These are phyloP conservation scores for Mucor ambiguus DNA, from an alignment of 371 early-diverging fungal genomes.

Conservation along the genomic window DNA sequence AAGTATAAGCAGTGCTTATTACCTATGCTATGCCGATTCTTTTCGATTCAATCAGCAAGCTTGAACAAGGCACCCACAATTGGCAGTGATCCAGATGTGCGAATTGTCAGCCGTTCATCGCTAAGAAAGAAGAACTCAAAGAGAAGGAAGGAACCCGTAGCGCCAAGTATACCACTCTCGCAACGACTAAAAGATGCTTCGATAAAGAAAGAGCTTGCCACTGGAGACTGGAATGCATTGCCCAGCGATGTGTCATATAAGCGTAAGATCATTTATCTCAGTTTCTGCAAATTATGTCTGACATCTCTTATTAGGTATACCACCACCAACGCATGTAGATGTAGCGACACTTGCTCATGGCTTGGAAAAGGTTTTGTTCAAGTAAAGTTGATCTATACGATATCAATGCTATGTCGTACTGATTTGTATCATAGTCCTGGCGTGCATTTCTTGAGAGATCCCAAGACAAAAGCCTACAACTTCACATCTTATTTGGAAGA, in stretches of 20 bases:
- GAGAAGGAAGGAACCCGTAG: neutral
- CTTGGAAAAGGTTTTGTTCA: slow-evolving; percentile 81
- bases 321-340: slow-evolving; percentile 19
- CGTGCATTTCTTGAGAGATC: slow-evolving; percentile 84
- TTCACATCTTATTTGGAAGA: slow-evolving; percentile 78
- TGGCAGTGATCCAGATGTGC: neutral
- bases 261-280: neutral
- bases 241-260: neutral
- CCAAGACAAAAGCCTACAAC: slow-evolving; percentile 75
- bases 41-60: neutral
- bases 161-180: neutral
- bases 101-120: neutral
- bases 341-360: slow-evolving; percentile 73
- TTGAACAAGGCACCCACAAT: neutral
- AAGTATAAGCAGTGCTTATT: neutral
- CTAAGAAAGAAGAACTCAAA: neutral
- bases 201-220: neutral
- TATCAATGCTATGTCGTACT: neutral
- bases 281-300: neutral
- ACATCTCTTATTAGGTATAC: slow-evolving; percentile 17
- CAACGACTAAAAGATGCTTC: neutral
- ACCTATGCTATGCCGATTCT: neutral
- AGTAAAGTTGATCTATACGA: slow-evolving; percentile 41
- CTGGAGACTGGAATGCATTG: neutral
- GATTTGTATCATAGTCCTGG: slow-evolving; percentile 64